Percentiles rank a stretch among this genome's conserved stretches.
These are phyloP conservation scores for Yamadazyma philogaea DNA, from an alignment of 805 yeast genomes.

Conservation along the genomic window DNA sequence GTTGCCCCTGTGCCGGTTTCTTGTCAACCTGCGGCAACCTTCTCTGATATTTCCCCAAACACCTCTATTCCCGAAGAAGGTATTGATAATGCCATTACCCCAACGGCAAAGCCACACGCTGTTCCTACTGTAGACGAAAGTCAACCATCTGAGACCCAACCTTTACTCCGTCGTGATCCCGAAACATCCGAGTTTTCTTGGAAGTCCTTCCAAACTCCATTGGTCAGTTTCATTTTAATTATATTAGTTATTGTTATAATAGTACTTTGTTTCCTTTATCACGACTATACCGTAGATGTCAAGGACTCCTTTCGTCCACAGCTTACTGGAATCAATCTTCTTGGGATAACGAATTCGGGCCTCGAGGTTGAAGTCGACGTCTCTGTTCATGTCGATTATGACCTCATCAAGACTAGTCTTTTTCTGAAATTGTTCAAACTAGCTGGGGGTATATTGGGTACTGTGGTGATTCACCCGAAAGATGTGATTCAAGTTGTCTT, in stretches of 20 bases:
- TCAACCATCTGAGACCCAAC: constrained; percentile 4
- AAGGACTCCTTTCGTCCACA: constrained; percentile 21
- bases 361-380: constrained; percentile 27
- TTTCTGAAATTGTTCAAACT: constrained; percentile 21
- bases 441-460: constrained; percentile 23
- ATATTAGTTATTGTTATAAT: constrained; percentile 12
- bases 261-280: constrained; percentile 14
- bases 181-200: constrained; percentile 2
- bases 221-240: constrained; percentile 11
- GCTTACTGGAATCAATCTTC: constrained; percentile 23
- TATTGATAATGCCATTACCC: neutral
- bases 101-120: constrained; percentile 2
- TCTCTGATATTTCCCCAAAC: constrained; percentile 6
- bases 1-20: neutral
- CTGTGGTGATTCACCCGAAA: constrained; percentile 17
- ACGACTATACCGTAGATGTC: constrained; percentile 12
- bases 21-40: neutral
- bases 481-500: constrained; percentile 19
- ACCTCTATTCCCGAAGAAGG: constrained; percentile 5
- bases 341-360: constrained; percentile 24
- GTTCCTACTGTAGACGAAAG: constrained; percentile 11
- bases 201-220: constrained; percentile 9
- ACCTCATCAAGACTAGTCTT: constrained; percentile 19
- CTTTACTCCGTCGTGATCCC: constrained; percentile 3
- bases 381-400: constrained; percentile 26